These are phyloP conservation scores for Trypanosoma mega DNA, from an alignment of 208 protist genomes.

Conservation along the genomic window DNA sequence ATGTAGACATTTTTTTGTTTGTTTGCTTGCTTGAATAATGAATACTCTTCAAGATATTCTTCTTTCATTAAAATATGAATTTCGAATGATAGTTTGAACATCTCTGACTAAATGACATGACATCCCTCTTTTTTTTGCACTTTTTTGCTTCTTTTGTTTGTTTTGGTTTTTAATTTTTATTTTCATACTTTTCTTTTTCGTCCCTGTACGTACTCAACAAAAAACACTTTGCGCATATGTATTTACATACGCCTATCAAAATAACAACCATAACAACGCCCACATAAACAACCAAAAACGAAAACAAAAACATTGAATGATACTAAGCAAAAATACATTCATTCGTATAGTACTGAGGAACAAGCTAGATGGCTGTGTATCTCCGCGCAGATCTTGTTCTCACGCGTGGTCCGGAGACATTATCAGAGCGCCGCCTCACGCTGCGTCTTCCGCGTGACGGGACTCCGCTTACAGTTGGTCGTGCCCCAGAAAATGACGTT, in stretches of 20 bases:
- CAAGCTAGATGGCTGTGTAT: slow-evolving; percentile 9
- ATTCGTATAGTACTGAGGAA: too few species aligned
- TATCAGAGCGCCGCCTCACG: slow-evolving; percentile 43
- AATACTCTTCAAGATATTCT: too few species aligned
- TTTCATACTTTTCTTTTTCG: neutral
- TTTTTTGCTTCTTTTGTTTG: neutral
- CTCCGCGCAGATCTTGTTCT: slow-evolving; percentile 45
- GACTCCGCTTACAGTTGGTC: slow-evolving; percentile 59
- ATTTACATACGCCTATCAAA: too few species aligned
- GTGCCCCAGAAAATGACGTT: slow-evolving; percentile 49
- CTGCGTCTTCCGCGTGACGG: slow-evolving; percentile 44
- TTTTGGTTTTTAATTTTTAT: neutral
- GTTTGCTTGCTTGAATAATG: too few species aligned
- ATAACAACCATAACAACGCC: too few species aligned
- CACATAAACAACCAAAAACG: too few species aligned
- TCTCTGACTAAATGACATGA: too few species aligned
- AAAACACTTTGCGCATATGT: neutral
- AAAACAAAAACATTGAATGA: neutral
- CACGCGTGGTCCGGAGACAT: slow-evolving; percentile 46
- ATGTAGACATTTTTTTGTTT: too few species aligned
- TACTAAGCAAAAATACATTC: too few species aligned
- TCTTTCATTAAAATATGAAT: too few species aligned
- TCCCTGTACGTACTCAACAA: slow-evolving; percentile 2
- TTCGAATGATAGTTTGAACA: too few species aligned
- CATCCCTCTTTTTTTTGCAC: too few species aligned